phyloP scores from a whole-genome alignment of 2,329 filamentous ascomycete genomes.

The Penicillium expansum region DNA sequence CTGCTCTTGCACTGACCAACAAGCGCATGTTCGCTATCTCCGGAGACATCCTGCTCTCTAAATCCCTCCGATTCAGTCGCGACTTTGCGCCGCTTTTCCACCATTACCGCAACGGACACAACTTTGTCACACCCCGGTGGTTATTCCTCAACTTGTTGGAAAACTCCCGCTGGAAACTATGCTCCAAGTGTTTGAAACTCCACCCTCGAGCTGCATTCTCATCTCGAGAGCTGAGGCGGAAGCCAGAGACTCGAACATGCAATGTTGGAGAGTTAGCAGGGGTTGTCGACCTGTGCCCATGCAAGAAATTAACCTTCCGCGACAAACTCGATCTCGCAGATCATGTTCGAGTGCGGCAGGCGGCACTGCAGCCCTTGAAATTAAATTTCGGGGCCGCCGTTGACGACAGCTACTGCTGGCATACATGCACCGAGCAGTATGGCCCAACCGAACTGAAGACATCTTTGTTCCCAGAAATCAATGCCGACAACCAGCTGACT shows the following conservation, averaged over 20 bases:
- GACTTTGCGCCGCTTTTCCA: conserved; percentile 42
- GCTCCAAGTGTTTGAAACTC: conserved; percentile 41
- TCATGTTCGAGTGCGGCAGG: conserved; percentile 32
- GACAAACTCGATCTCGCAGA: conserved; percentile 38
- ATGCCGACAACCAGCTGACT: conserved; percentile 30
- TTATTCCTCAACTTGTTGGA: conserved; percentile 38
- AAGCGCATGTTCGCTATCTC: conserved; percentile 38
- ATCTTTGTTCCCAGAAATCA: conserved; percentile 37
- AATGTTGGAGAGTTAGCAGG: conserved; percentile 36
- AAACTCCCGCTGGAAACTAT: conserved; percentile 35
- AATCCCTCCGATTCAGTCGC: conserved; percentile 37
- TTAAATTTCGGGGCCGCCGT: conserved; percentile 30
- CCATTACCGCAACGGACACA: conserved; percentile 40
- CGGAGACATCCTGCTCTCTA: conserved; percentile 28
- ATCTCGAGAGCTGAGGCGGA: conserved; percentile 33
- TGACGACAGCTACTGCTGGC: conserved; percentile 38
- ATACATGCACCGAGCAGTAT: conserved; percentile 37
- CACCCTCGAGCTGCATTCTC: conserved; percentile 37
- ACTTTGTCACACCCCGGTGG: conserved; percentile 38
- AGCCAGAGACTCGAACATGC: conserved; percentile 34
- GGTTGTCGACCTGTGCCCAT: conserved; percentile 41
- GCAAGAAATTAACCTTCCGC: conserved; percentile 41
- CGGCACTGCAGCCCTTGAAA: conserved; percentile 25
- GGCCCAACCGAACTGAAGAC: conserved; percentile 36
- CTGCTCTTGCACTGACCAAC: conserved; percentile 40